Evolutionary conservation across 2,329 filamentous ascomycete genomes (phyloP), one percentile per base, ranked within the genome.

Genomic region (Hypoxylon sp.): DNA sequence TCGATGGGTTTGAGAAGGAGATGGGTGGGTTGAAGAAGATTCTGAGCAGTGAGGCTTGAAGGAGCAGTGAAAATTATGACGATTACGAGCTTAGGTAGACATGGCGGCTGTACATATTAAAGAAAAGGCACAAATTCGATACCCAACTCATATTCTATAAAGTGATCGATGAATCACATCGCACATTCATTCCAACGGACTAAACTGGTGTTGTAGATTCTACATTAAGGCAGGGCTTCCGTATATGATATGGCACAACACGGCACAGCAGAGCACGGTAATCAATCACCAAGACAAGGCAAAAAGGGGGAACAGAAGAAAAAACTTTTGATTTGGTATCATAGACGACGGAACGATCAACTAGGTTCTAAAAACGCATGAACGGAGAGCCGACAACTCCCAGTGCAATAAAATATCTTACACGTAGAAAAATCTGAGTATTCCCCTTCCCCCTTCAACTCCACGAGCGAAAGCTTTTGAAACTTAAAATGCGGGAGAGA

Each of bases 1-100:
- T 98, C 65, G 85, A 89, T 73, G 84, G 81, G 58, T 92, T 90
- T 77, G 94, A 98, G 80, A 83, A 79, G 73, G 90, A 97, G 77
- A 93, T 91, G 79, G 87, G 80, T 1, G 81, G 69, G 43, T 79
- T 97, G 81, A 95, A 95, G 84, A 92, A 91, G 83, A 81, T 93
- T 48, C 79, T 96, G 70, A 74, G 73, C 10, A 75, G 77, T 50
- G 73, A 81, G 73, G 75, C 74, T 36, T 51, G 49, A 28, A 49
- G n/a, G 32, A 43, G 9, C 2, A 28, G 7, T n/a, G 25, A 30
- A n/a, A 21, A n/a, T n/a, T n/a, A n/a, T n/a, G n/a, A n/a, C n/a
- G n/a, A n/a, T 9, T 17, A 17, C 13, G 21, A 21, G 14, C 5
- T 36, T 7, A 43, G 25, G 28, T 46, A 36, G 36, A 34, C 13